Evolutionary conservation across 139 green algal genomes (phyloP).

Genomic region (Coccomyxa sp.): DNA sequence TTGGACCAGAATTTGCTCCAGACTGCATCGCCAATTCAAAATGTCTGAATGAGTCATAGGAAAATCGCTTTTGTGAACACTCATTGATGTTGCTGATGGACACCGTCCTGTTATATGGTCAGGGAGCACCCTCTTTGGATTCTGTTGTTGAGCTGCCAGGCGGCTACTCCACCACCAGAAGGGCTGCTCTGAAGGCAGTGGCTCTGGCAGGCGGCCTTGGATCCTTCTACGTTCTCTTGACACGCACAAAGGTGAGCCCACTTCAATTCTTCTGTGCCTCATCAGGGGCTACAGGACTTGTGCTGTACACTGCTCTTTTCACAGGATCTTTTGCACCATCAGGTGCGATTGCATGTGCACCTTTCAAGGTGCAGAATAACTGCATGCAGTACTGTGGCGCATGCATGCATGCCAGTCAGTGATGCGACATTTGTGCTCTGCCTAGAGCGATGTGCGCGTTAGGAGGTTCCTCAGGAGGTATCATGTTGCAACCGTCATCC

Average conservation of each 20-base stretch:
- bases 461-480: constrained; percentile 23
- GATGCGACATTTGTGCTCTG: background rate
- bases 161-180: constrained; percentile 45
- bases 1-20: too few relatives aligned
- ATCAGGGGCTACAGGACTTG: background rate
- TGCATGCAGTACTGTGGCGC: background rate
- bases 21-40: too few relatives aligned
- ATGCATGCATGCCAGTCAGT: background rate
- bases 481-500: constrained; percentile 31
- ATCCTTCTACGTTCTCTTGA: constrained; percentile 27
- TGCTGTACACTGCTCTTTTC: too few relatives aligned
- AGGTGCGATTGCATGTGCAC: too few relatives aligned
- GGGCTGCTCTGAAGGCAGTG: constrained; percentile 49
- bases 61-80: too few relatives aligned
- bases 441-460: constrained; percentile 20
- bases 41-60: too few relatives aligned
- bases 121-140: constrained; percentile 14
- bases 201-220: constrained; percentile 31
- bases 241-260: constrained; percentile 38
- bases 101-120: too few relatives aligned
- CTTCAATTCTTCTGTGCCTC: background rate
- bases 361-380: background rate
- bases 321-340: too few relatives aligned
- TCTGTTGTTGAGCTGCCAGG: constrained; percentile 32
- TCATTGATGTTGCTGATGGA: too few relatives aligned